Evolutionary conservation across 306 rosid species (phyloP), one percentile per base, ranked within the genome.

Genomic region (Bauhinia variegata): DNA sequence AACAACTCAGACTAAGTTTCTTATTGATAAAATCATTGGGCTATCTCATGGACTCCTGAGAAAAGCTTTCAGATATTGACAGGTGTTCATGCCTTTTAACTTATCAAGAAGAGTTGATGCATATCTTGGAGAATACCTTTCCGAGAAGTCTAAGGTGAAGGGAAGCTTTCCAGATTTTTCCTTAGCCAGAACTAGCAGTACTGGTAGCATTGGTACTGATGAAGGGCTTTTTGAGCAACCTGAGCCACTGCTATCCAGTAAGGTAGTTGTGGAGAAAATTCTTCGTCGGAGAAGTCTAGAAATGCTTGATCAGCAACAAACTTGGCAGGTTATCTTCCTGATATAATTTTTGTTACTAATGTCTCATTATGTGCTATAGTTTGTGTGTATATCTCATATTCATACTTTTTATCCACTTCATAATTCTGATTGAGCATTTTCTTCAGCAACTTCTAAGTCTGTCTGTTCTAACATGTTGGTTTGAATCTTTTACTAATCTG

Each of bases 161-260:
- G 84, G 62, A 82, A 80, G 71, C 64, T 75, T 78, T 83, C 70
- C 83, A 19, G 85, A 83, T 78, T 42, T 48, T 30, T 80, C 87
- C 12, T 68, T 79, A 70, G 81, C 84, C 19, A 86, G 88, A 82
- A 82, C 97, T 47, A 90, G 82, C 71, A 88, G 95, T 79, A 67
- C 76, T 56, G 84, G 86, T 65, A 86, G 92, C 72, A 54, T 80
- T 71, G 88, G 82, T 56, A 80, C 88, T 7, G 97, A 93, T 63
- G 99, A 90, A 73, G 96, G 96, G 65, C 79, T 88, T 64, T 90
- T 90, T 79, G 96, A 90, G 80, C 96, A 79, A 34, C 90, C 91
- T 65, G 99, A 86, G 71, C 88, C 75, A 8, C 72, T 80, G 55
- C 77, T 83, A 52, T 84, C 96, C 7, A 82, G 79, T 83, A 88